Evolutionary conservation across 2,329 filamentous ascomycete genomes (phyloP).

Genomic region (Rutstroemia sp.): DNA sequence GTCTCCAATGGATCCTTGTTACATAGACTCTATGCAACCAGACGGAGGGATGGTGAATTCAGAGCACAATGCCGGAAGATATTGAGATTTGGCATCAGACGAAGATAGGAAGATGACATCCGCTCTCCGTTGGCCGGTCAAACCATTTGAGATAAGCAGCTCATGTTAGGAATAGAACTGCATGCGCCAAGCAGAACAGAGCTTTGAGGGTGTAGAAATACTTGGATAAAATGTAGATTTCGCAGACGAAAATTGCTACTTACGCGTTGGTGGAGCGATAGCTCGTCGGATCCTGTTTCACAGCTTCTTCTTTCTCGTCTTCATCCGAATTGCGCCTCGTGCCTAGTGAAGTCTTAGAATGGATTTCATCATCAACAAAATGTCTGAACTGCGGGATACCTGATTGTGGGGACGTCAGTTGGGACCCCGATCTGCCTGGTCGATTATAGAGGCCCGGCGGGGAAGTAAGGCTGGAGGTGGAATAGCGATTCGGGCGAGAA

Average conservation of each 20-base stretch:
- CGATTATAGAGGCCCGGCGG: slow-evolving; percentile 70
- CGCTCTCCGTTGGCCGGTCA: no score
- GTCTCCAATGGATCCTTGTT: no score
- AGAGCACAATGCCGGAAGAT: no score
- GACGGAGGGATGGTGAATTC: no score
- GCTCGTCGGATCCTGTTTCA: slow-evolving; percentile 60
- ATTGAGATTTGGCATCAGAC: no score
- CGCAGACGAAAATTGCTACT: slow-evolving; percentile 38
- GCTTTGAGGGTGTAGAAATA: background rate
- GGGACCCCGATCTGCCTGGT: slow-evolving; percentile 68
- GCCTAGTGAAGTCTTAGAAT: slow-evolving; percentile 78
- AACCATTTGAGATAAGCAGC: no score
- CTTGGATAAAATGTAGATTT: background rate
- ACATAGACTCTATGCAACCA: no score
- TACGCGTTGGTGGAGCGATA: slow-evolving; percentile 72
- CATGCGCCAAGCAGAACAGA: no score
- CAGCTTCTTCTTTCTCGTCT: slow-evolving; percentile 74
- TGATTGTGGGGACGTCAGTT: slow-evolving; percentile 70
- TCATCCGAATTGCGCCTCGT: slow-evolving; percentile 89
- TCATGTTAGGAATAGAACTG: no score
- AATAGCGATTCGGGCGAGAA: slow-evolving; percentile 81
- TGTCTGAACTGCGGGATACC: slow-evolving; percentile 53
- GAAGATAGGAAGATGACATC: no score
- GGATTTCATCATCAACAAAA: slow-evolving; percentile 56
- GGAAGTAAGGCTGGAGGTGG: slow-evolving; percentile 78